phyloP scores from a whole-genome alignment of 495 filamentous ascomycete species.

The Penicillium manginii region DNA sequence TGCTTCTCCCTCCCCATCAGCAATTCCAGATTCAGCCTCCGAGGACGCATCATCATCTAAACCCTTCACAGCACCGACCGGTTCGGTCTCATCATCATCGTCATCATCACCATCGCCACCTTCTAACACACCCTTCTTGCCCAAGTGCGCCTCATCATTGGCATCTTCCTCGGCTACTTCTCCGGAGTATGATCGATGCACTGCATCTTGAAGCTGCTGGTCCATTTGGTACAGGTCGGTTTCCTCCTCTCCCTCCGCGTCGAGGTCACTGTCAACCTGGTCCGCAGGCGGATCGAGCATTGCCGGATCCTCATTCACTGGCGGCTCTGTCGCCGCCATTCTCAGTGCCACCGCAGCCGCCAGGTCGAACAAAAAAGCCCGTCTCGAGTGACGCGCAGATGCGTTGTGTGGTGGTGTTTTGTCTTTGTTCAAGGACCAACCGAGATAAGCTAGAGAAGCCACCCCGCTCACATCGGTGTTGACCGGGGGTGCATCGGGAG shows the following conservation, averaged over 20 bases:
- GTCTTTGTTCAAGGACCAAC: slow-evolving; percentile 18
- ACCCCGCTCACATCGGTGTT: slow-evolving; percentile 37
- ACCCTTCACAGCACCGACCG: slow-evolving; percentile 77
- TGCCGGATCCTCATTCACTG: slow-evolving; percentile 43
- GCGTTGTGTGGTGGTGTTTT: slow-evolving; percentile 2
- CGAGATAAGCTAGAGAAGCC: slow-evolving; percentile 29
- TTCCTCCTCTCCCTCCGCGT: slow-evolving; percentile 57
- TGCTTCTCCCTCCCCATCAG: slow-evolving; percentile 49
- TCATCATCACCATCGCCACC: slow-evolving; percentile 46
- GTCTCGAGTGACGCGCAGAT: slow-evolving; percentile 10
- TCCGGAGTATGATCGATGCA: slow-evolving; percentile 56
- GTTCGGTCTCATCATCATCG: slow-evolving; percentile 56
- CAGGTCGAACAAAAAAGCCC: slow-evolving; percentile 39
- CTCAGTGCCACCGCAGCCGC: slow-evolving; percentile 48
- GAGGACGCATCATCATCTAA: slow-evolving; percentile 55
- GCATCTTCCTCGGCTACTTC: slow-evolving; percentile 50
- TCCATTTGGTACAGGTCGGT: slow-evolving; percentile 53
- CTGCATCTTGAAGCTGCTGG: slow-evolving; percentile 52
- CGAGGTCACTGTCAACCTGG: slow-evolving; percentile 53
- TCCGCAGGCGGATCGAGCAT: slow-evolving; percentile 40
- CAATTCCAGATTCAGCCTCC: slow-evolving; percentile 43
- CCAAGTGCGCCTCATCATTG: slow-evolving; percentile 24
- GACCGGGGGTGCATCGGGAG: slow-evolving; percentile 34
- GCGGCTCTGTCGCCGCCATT: slow-evolving; percentile 55
- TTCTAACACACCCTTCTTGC: slow-evolving; percentile 38